Evolutionary conservation across 768 basidiomycete species (phyloP).

Genomic region (Boletus rex-veris): DNA sequence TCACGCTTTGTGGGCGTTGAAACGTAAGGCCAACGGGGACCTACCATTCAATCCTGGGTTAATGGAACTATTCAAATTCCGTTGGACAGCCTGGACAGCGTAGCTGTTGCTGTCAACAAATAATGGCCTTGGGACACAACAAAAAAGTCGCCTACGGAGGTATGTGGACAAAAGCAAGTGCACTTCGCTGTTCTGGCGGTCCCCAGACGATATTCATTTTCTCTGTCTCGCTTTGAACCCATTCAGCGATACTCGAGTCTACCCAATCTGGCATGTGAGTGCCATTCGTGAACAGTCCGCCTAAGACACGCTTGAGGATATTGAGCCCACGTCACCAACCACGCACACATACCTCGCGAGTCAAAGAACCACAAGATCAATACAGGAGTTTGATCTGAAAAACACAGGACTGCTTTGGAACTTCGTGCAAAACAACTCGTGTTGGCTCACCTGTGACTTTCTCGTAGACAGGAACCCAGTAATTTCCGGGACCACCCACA

Average conservation of each 20-base stretch:
- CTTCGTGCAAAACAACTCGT: background rate
- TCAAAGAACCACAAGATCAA: constrained; percentile 76
- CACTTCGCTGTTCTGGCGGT: constrained; percentile 45
- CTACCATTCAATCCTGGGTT: constrained; percentile 43
- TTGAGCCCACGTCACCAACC: background rate
- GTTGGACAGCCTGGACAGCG: constrained; percentile 34
- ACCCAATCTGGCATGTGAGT: constrained; percentile 63
- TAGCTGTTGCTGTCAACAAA: constrained; percentile 6
- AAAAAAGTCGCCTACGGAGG: constrained; percentile 50
- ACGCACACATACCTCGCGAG: constrained; percentile 49
- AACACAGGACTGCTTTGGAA: background rate
- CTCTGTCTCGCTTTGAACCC: constrained; percentile 53
- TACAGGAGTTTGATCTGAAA: constrained; percentile 41
- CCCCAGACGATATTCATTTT: constrained; percentile 61
- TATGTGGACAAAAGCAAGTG: constrained; percentile 72
- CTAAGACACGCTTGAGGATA: constrained; percentile 24
- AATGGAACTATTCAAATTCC: constrained; percentile 36
- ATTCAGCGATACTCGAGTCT: constrained; percentile 55
- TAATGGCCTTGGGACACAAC: background rate
- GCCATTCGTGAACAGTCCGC: constrained; percentile 48
- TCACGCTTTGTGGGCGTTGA: background rate
- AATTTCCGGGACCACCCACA: constrained; percentile 60
- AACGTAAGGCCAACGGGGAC: background rate
- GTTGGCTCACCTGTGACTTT: constrained; percentile 29
- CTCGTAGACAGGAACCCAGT: constrained; percentile 70